Base-by-base conservation (phyloP, 805 yeast species). In the Wickerhamiella australiensis region DNA sequence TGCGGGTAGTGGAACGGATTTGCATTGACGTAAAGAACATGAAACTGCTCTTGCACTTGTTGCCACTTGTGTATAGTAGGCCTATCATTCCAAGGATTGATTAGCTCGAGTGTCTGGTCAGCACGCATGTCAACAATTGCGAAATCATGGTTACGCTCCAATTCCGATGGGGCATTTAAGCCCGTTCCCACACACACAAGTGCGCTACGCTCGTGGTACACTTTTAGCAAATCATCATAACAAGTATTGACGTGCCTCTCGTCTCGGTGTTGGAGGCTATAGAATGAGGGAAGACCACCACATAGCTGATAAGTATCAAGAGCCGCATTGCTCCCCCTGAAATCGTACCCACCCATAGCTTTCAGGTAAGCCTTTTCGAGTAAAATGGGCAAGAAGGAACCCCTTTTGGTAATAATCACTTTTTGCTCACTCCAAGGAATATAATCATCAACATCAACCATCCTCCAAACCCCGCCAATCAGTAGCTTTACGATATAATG, bases 351-450 rank as follows among this genome's bases (percentile, higher is more conserved):
- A 1, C 78, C 76, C 64, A 71, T 63, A 0, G 81, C 61, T 56
- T 76, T 76, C 52, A 86, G 65, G 58, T 77, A 82, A 0, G 94
- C 92, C 57, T 82, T 79, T 61, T 87, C 95, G 1, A 84, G 54
- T n/a, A 85, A 56, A 0, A 85, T 82, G 0, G 88, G 88, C 83
- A 86, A 80, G 3, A 55, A 22, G 5, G 46, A 33, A 6, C 51
- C 51, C 9, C 26, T 18, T 21, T 7, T 5, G 1, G 53, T 48
- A 15, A 11, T 22, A 2, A 36, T 26, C 26, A 33, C 38, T 31
- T 25, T 17, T n/a, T 15, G 41, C 25, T 12, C 8, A 5, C 15
- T n/a, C 35, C 35, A 29, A 0, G 85, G 82, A 2, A 78, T 62
- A 23, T 54, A 54, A 52, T 73, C 74, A 42, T 75, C 75, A 0